Base-by-base conservation (phyloP, 768 basidiomycete genomes). In the Pseudohyphozyma bogoriensis region DNA sequence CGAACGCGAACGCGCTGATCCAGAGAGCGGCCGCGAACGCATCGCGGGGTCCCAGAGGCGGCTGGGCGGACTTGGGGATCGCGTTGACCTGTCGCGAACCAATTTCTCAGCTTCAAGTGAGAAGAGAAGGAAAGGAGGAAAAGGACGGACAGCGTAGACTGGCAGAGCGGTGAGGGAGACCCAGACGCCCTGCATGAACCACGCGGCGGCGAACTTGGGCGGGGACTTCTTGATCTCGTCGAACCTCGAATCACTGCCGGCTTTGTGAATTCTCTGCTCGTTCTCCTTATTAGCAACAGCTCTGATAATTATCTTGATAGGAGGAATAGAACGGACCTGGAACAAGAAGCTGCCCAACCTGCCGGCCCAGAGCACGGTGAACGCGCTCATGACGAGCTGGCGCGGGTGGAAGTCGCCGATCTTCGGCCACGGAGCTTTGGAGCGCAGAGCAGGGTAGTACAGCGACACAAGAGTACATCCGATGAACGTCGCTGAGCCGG, bases 121-220 rank as follows among this genome's bases (percentile, higher is more conserved):
- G 52, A 55, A n/a, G n/a, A n/a, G n/a, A n/a, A n/a, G 40, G 40
- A 42, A 6, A n/a, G n/a, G 46, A 3, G 24, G 11, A n/a, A 16
- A 47, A 26, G 46, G 10, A 60, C 72, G 22, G 49, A 78, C 78
- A 37, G 85, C 71, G 66, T 82, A 86, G 13, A 86, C 81, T 5
- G 85, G 85, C 16, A 87, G 76, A 22, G 85, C 83, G 51, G 85
- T 82, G 13, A 83, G 65, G 28, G 81, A 73, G 42, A 86, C 79
- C 85, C 85, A 86, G 3, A 80, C 81, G 0, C 83, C 81, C 77
- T 82, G 82, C 4, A 77, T 79, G 58, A 83, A 75, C 85, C 85
- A 87, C 58, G 76, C 82, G 26, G 66, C 74, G 2, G 81, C 75
- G 68, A 86, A 89, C 40, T 63, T 73, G 13, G 58, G 58, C 0